A percentile compares a stretch with the other conserved stretches of the same genome.
These are phyloP conservation scores for Aureobasidium sp. DNA, from an alignment of 2,329 filamentous ascomycete genomes.

Conservation along the genomic window DNA sequence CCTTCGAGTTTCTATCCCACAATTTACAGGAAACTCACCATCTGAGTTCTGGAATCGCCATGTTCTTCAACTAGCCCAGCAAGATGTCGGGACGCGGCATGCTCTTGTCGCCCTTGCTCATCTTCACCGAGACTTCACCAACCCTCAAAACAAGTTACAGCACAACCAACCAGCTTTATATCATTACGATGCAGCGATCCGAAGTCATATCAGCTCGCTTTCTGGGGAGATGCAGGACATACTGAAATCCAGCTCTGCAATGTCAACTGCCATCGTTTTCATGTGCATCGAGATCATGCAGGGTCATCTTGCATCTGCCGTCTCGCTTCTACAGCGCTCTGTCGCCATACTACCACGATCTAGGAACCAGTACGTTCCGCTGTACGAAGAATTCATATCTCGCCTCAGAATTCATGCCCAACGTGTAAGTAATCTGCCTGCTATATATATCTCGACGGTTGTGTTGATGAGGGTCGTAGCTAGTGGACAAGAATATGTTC, in stretches of 20 bases:
- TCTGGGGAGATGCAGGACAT: background rate
- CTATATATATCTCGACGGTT: too few species aligned
- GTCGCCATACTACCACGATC: background rate
- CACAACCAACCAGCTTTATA: background rate
- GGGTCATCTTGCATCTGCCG: background rate
- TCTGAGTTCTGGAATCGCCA: background rate
- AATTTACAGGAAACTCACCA: background rate
- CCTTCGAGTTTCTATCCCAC: background rate
- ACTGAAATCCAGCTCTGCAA: background rate
- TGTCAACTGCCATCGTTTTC: background rate
- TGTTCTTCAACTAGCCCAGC: background rate
- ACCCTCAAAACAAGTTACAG: background rate
- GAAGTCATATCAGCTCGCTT: background rate
- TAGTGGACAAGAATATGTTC: background rate
- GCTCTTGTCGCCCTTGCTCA: background rate
- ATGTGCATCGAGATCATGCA: constrained; percentile 4
- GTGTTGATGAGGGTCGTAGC: background rate
- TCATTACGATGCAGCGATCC: constrained; percentile 1
- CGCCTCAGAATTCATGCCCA: background rate
- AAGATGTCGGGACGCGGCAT: background rate
- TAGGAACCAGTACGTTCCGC: background rate
- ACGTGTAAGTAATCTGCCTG: background rate
- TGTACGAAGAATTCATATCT: background rate
- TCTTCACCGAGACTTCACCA: background rate
- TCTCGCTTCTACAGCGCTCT: background rate